Conservation (phyloP, 78 protist species). For the Pelomyxa schiedti region DNA sequence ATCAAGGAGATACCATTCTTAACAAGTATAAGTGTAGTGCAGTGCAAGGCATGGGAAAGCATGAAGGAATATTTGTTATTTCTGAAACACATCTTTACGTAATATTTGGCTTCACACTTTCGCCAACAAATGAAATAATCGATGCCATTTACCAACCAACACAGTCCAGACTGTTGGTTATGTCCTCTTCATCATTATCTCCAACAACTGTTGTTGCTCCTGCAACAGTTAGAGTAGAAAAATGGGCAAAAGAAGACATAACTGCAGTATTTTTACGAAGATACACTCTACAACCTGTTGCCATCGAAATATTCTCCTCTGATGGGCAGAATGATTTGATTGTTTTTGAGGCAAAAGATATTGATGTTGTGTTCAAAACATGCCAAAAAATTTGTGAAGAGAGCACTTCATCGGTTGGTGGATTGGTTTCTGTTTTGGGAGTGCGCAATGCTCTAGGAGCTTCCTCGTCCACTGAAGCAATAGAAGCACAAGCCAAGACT, state of each 20-base stretch:
- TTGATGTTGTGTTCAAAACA: not conserved
- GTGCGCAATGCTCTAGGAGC: not conserved
- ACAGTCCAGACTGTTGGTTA: no score
- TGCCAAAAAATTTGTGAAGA: no score
- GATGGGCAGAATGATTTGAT: slow-evolving; percentile 43
- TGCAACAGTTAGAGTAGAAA: no score
- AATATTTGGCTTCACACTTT: slow-evolving; percentile 26
- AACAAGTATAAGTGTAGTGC: slow-evolving; percentile 34
- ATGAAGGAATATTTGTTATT: slow-evolving; percentile 34
- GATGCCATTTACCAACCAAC: not conserved
- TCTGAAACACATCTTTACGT: slow-evolving; percentile 33
- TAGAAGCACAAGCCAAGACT: slow-evolving; percentile 12
- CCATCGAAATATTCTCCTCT: slow-evolving; percentile 55
- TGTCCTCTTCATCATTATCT: not conserved
- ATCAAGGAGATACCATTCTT: not conserved
- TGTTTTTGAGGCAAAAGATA: slow-evolving; percentile 10
- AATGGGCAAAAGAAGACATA: slow-evolving; percentile 44
- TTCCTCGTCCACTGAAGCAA: slow-evolving; percentile 17
- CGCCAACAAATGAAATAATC: no score
- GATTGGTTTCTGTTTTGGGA: slow-evolving; percentile 2
- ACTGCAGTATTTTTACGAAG: slow-evolving; percentile 44
- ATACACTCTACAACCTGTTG: slow-evolving; percentile 40
- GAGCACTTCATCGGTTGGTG: slow-evolving; percentile 22
- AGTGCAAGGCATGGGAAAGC: slow-evolving; percentile 55
- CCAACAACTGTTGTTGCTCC: not conserved